Evolutionary conservation across 352 stramenopile species (phyloP).

Genomic region (Phytophthora sansomeana): DNA sequence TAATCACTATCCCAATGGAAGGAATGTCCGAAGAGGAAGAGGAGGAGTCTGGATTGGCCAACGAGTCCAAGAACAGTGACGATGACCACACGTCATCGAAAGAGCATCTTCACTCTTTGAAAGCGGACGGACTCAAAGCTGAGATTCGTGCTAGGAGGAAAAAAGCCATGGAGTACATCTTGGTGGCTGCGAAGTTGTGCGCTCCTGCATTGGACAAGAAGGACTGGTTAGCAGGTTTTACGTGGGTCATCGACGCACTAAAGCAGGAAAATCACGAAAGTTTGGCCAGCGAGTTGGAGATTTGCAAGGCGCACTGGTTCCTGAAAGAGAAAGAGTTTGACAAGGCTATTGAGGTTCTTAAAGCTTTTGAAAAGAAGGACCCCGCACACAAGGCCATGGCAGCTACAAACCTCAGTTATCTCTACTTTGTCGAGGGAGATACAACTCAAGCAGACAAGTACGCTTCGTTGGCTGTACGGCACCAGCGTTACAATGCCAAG

Average conservation of each 20-base stretch:
- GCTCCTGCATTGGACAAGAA: slow-evolving; percentile 93
- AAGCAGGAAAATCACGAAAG: slow-evolving; percentile 91
- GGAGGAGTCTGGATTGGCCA: slow-evolving; percentile 69
- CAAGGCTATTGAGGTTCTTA: slow-evolving; percentile 94
- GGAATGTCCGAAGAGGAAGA: slow-evolving; percentile 86
- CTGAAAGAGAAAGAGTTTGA: slow-evolving; percentile 95
- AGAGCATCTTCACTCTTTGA: slow-evolving; percentile 69
- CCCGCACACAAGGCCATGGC: slow-evolving; percentile 93
- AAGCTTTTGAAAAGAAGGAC: slow-evolving; percentile 97
- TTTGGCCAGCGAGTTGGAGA: slow-evolving; percentile 93
- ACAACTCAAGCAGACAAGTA: slow-evolving; percentile 93
- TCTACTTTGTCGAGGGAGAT: slow-evolving; percentile 97
- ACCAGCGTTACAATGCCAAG: slow-evolving; percentile 96
- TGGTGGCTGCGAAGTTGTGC: slow-evolving; percentile 95
- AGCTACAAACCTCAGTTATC: slow-evolving; percentile 96
- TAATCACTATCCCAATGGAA: slow-evolving; percentile 93
- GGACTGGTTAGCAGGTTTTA: slow-evolving; percentile 93
- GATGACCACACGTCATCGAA: slow-evolving; percentile 48
- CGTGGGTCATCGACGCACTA: slow-evolving; percentile 94
- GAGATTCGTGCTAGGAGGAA: slow-evolving; percentile 81
- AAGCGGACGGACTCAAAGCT: slow-evolving; percentile 76
- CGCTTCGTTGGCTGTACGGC: slow-evolving; percentile 90
- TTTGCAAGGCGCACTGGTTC: slow-evolving; percentile 89
- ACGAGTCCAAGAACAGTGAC: slow-evolving; percentile 59
- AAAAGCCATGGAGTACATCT: slow-evolving; percentile 91